phyloP scores from a whole-genome alignment of 2,329 filamentous ascomycete genomes.

The Colletotrichum sp. region DNA sequence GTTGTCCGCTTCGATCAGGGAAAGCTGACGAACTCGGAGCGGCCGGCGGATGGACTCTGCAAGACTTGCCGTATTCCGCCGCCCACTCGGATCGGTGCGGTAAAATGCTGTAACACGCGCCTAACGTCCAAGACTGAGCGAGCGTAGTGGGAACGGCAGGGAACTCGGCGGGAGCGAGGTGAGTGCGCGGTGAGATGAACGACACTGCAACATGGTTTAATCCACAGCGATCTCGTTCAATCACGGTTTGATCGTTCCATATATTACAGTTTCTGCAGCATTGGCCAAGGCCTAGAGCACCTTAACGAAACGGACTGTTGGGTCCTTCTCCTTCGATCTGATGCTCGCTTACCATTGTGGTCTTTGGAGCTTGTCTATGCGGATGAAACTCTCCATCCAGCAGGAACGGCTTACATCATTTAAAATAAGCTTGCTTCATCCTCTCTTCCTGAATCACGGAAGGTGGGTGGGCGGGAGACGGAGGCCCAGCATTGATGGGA shows the following conservation, averaged over 20 bases:
- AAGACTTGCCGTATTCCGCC: not conserved
- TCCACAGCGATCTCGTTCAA: not conserved
- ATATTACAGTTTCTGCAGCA: not conserved
- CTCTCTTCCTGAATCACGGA: not conserved
- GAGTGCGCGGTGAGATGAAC: not conserved
- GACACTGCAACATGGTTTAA: not conserved
- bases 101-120: not conserved
- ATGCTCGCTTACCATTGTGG: not conserved
- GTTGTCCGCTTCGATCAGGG: not conserved
- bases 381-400: not conserved
- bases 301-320: not conserved
- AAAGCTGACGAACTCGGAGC: not conserved
- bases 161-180: not conserved
- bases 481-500: not conserved
- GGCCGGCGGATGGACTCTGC: not conserved
- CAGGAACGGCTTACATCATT: not conserved
- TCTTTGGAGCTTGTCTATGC: not conserved
- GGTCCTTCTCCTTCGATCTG: not conserved
- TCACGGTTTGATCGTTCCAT: not conserved
- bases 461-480: not conserved
- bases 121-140: not conserved
- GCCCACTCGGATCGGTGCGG: constrained; percentile 1
- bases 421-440: not conserved
- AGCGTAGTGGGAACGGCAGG: not conserved
- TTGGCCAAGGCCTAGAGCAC: not conserved